Conservation (phyloP, 2,329 filamentous ascomycete species). For the Aspergillus pseudoterreus region DNA sequence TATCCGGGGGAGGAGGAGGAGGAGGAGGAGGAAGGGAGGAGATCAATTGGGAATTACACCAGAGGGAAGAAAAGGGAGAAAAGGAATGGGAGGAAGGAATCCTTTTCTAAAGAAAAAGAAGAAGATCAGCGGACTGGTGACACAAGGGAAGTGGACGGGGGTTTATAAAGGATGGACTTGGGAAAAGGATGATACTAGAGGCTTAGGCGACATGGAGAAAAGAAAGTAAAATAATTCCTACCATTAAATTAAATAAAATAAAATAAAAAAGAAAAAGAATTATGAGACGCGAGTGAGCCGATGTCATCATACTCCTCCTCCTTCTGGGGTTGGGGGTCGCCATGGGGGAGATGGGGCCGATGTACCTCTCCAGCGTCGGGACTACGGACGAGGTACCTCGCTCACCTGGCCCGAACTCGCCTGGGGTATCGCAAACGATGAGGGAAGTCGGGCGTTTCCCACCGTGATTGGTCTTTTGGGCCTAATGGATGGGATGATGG, state of each 20-base stretch:
- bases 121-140: constrained; percentile 11
- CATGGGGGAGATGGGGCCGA: background rate
- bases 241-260: background rate
- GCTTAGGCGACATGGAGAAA: background rate
- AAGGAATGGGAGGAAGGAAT: background rate
- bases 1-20: background rate
- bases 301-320: background rate
- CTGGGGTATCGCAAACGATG: constrained; percentile 1
- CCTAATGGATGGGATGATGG: background rate
- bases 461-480: constrained; percentile 2
- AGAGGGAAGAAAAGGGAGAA: background rate
- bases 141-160: constrained; percentile 9
- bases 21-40: background rate
- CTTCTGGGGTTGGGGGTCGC: constrained; percentile 1
- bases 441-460: background rate
- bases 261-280: constrained; percentile 1
- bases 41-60: background rate
- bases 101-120: background rate
- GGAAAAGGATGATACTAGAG: background rate
- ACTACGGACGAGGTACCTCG: background rate
- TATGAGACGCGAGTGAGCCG: background rate
- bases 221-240: background rate
- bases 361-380: background rate
- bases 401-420: background rate
- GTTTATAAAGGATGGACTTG: constrained; percentile 11